Percentiles rank a stretch among this genome's conserved stretches.
Evolutionary conservation across 2,329 filamentous ascomycete species (phyloP).

Genomic region (Sporothrix brunneoviolacea): DNA sequence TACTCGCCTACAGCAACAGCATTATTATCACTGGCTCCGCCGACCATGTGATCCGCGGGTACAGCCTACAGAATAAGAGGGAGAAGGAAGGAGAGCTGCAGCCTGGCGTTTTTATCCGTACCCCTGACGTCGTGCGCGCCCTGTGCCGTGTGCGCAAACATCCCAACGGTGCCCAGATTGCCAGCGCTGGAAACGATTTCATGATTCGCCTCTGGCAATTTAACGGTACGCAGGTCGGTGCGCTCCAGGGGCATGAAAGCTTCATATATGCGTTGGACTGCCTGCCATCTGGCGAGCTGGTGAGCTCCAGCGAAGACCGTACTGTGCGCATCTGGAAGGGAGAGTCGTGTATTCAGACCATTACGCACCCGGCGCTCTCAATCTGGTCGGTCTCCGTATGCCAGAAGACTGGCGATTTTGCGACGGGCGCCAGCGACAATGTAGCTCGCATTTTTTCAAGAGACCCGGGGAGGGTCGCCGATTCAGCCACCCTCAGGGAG

Average conservation of each 20-base stretch:
- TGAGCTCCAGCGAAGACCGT: constrained; percentile 90
- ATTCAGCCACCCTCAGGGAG: constrained; percentile 57
- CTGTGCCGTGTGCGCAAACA: constrained; percentile 72
- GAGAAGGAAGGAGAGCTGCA: constrained; percentile 47
- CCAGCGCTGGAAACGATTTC: constrained; percentile 89
- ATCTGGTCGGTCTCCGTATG: constrained; percentile 91
- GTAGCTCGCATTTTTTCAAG: constrained; percentile 79
- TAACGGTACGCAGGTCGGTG: constrained; percentile 66
- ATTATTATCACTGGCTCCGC: constrained; percentile 88
- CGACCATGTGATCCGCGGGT: constrained; percentile 83
- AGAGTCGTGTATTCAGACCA: constrained; percentile 80
- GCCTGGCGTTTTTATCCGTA: constrained; percentile 50
- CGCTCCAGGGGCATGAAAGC: constrained; percentile 82
- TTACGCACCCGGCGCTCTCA: constrained; percentile 93
- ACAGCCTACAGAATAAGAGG: constrained; percentile 51
- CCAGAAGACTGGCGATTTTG: constrained; percentile 77
- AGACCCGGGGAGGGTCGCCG: constrained; percentile 61
- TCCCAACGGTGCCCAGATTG: constrained; percentile 81
- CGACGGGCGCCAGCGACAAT: constrained; percentile 86
- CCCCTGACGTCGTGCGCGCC: constrained; percentile 80
- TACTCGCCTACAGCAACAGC: constrained; percentile 71
- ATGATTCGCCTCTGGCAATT: constrained; percentile 82
- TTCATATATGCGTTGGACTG: constrained; percentile 85
- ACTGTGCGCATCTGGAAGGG: constrained; percentile 86
- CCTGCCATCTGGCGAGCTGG: constrained; percentile 76